These are phyloP conservation scores for Blepharisma undulans DNA, from an alignment of 169 alveolate genomes.

Conservation along the genomic window DNA sequence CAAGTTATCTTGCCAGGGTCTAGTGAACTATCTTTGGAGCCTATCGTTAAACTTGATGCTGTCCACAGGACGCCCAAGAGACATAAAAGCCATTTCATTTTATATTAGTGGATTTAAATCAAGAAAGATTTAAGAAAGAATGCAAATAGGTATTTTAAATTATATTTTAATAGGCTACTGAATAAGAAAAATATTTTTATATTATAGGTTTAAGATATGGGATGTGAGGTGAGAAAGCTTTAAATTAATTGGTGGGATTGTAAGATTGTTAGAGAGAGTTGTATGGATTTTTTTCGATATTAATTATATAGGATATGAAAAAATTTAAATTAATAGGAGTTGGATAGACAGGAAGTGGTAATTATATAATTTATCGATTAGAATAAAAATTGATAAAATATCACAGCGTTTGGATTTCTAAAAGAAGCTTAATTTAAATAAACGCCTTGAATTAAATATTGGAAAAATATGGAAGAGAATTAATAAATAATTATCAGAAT, in stretches of 20 bases:
- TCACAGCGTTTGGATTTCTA: no score
- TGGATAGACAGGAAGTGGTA: no score
- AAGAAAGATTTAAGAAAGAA: neutral
- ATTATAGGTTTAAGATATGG: neutral
- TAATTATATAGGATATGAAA: no score
- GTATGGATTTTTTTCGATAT: no score
- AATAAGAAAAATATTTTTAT: no score
- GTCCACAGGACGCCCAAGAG: neutral
- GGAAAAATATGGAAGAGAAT: neutral
- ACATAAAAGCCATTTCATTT: neutral
- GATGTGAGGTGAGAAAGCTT: neutral
- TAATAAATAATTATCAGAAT: no score
- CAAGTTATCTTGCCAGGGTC: conserved; percentile 17
- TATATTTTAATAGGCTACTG: neutral
- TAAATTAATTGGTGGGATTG: neutral
- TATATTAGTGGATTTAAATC: neutral
- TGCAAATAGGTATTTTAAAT: neutral
- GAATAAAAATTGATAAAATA: no score
- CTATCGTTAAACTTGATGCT: neutral
- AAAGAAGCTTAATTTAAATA: neutral
- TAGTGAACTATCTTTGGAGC: neutral
- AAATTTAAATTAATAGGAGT: no score
- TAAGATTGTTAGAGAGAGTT: no score
- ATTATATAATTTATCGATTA: no score
- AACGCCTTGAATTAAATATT: neutral